Base-by-base conservation (phyloP, 2,329 filamentous ascomycete genomes). In the Elsinoe arachidis region DNA sequence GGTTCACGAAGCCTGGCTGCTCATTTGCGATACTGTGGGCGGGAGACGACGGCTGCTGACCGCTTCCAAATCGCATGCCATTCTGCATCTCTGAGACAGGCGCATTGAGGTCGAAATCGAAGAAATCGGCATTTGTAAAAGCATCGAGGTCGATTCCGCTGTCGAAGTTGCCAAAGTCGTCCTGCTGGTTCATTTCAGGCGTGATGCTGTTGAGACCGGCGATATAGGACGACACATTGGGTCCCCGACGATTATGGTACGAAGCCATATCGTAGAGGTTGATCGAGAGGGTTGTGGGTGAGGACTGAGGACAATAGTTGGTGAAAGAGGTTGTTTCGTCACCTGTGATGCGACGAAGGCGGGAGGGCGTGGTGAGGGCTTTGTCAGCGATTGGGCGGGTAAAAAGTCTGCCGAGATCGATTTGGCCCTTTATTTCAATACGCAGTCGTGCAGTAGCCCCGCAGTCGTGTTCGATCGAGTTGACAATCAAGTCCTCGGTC, bases 211-310 rank as follows among this genome's bases (percentile, higher is more conserved):
- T 96, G 66, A 96, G 79, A 64, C 91, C 87, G 67, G 88, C 86
- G 63, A 96, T 80, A 76, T 93, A 95, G 68, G 90, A 86, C 68
- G 90, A 90, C 74, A 96, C 88, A 72, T 95, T 95, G 68, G 88
- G 86, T 65, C 82, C 87, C 69, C 87, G 84, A 61, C 89, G 86
- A 68, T 85, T 86, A 72, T 80, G 84, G 80, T 84, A 90, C 70
- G 78, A 80, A 70, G 88, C 83, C 87, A 90, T 90, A 21, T 57
- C 43, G 41, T 33, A 53, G 49, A 53, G 33, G 35, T 14, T 19
- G 26, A n/a, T 34, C n/a, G 46, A 11, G 17, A 14, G n/a, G 35
- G 46, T 51, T 15, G 46, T 34, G 12, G 15, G 5, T 19, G 33
- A 11, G 11, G 49, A 38, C 17, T 7, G 49, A n/a, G 10, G 23